Evolutionary conservation across 1,284 basidiomycete species (phyloP).

Genomic region (Malassezia restricta): DNA sequence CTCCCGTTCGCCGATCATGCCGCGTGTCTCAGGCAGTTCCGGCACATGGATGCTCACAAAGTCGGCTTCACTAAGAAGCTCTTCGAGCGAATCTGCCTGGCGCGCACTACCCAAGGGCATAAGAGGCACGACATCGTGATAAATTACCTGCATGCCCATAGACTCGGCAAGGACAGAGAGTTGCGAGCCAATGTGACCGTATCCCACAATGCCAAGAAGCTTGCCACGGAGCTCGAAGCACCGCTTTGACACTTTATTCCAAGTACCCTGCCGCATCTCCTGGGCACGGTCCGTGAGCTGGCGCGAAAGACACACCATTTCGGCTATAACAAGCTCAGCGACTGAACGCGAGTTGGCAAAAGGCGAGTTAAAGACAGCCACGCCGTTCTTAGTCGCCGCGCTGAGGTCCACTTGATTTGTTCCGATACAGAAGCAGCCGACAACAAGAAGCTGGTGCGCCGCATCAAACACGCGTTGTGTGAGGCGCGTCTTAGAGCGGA

Average conservation of each 20-base stretch:
- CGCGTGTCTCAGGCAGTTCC: slow-evolving; percentile 85
- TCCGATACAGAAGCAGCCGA: slow-evolving; percentile 99
- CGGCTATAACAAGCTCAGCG: slow-evolving; percentile 90
- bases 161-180: slow-evolving; percentile 93
- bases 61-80: slow-evolving; percentile 68
- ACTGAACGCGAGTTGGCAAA: slow-evolving; percentile 99
- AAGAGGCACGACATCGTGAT: slow-evolving; percentile 88
- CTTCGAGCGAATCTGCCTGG: slow-evolving; percentile 71
- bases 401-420: slow-evolving; percentile 92
- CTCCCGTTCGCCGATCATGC: slow-evolving; percentile 73
- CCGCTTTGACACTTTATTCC: slow-evolving; percentile 98
- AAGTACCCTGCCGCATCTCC: slow-evolving; percentile 78
- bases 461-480: slow-evolving; percentile 67
- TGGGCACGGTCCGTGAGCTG: slow-evolving; percentile 79
- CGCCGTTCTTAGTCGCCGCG: slow-evolving; percentile 72
- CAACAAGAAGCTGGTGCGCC: slow-evolving; percentile 65
- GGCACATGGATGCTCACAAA: slow-evolving; percentile 95
- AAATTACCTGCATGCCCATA: slow-evolving; percentile 89
- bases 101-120: slow-evolving; percentile 93
- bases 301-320: slow-evolving; percentile 84
- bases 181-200: slow-evolving; percentile 96
- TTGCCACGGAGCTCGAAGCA: slow-evolving; percentile 98
- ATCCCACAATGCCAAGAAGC: slow-evolving; percentile 93
- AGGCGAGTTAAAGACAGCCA: slow-evolving; percentile 98
- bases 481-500: slow-evolving; percentile 93